Evolutionary conservation across 306 rosid genomes (phyloP).

Genomic region (Vigna mungo): DNA sequence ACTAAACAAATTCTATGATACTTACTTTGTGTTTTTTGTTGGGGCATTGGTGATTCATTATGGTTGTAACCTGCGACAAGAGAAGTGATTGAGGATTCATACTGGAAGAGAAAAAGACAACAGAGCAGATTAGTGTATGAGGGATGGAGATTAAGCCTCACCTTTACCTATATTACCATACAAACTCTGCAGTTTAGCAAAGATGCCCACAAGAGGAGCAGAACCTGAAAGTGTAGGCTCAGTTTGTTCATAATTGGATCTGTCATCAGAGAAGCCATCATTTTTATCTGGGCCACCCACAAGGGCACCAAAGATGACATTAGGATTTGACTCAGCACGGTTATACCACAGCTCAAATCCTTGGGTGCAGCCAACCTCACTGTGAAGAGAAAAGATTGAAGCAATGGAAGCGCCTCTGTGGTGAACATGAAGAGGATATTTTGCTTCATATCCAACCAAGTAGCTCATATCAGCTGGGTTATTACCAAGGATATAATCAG

Average conservation of each 20-base stretch:
- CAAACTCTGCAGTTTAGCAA: slow-evolving; percentile 74
- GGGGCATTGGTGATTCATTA: slow-evolving; percentile 42
- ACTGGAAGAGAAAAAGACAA: slow-evolving; percentile 16
- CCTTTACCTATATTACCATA: slow-evolving; percentile 57
- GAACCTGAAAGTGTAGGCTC: slow-evolving; percentile 81
- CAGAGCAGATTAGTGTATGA: not conserved
- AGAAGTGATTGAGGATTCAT: slow-evolving; percentile 17
- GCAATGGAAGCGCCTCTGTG: slow-evolving; percentile 89
- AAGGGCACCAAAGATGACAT: slow-evolving; percentile 71
- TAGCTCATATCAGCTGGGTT: slow-evolving; percentile 80
- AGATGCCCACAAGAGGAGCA: slow-evolving; percentile 84
- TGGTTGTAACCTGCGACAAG: slow-evolving; percentile 50
- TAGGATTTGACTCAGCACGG: slow-evolving; percentile 67
- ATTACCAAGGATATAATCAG: slow-evolving; percentile 84
- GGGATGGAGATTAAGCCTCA: slow-evolving; percentile 10
- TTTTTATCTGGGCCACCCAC: slow-evolving; percentile 85
- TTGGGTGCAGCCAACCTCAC: slow-evolving; percentile 67
- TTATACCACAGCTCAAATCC: slow-evolving; percentile 81
- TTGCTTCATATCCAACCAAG: slow-evolving; percentile 76
- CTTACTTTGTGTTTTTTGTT: slow-evolving; percentile 51
- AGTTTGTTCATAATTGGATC: slow-evolving; percentile 83
- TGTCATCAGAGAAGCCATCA: slow-evolving; percentile 69
- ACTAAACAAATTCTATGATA: not conserved
- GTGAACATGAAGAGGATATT: slow-evolving; percentile 75
- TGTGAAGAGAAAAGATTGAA: slow-evolving; percentile 51